phyloP scores from a whole-genome alignment of 257 asterid species.

The Pogostemon cablin region DNA sequence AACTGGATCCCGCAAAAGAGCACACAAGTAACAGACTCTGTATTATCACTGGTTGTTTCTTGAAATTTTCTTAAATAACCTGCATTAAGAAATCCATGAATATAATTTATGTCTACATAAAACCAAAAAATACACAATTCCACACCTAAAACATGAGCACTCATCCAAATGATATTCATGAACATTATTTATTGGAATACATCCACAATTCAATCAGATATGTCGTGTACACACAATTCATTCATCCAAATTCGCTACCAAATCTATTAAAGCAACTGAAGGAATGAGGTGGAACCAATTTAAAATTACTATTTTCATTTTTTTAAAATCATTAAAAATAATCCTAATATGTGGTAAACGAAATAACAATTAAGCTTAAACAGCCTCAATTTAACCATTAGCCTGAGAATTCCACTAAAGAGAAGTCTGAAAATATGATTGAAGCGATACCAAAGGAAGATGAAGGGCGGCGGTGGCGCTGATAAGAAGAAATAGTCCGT shows the following conservation, averaged over 20 bases:
- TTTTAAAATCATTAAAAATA: neutral
- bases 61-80: constrained; percentile 40
- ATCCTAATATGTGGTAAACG: constrained; percentile 10
- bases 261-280: neutral
- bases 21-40: constrained; percentile 51
- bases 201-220: neutral
- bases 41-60: constrained; percentile 40
- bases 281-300: neutral
- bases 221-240: neutral
- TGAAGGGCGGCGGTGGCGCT: constrained; percentile 29
- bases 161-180: neutral
- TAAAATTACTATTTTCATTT: neutral
- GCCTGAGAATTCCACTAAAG: neutral
- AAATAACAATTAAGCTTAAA: neutral
- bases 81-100: constrained; percentile 33
- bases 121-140: neutral
- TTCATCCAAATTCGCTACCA: constrained; percentile 13
- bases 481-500: constrained; percentile 7
- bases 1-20: constrained; percentile 83
- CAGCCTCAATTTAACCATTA: constrained; percentile 2
- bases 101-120: neutral
- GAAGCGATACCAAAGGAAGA: constrained; percentile 33
- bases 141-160: neutral
- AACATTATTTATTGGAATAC: neutral
- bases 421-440: neutral